Base-by-base conservation (phyloP, 306 rosid genomes). In the Cyamopsis tetragonoloba region DNA sequence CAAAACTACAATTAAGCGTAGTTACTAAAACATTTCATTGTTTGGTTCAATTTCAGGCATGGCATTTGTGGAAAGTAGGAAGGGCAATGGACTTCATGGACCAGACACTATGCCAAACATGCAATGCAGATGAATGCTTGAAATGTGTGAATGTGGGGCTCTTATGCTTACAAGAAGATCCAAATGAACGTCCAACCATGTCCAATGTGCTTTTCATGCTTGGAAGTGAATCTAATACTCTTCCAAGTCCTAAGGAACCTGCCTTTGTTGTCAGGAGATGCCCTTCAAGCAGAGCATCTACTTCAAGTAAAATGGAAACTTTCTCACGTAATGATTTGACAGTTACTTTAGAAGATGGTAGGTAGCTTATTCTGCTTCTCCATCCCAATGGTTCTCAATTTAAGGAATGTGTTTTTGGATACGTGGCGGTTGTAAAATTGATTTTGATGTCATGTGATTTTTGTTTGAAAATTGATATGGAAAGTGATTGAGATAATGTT, bases 91-190 rank as follows among this genome's bases (percentile, higher is more conserved):
- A 82, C 31, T 82, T 84, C 72, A 71, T 84, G 58, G 90, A 89
- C 31, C 53, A 77, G 41, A 81, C 87, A 61, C 56, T 88, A 7
- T 2, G 55, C 13, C 38, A 78, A 59, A 76, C 79, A 49, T 84
- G 81, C 82, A 86, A 84, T 5, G 54, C 66, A 66, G 74, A 84
- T 62, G 91, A 86, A 57, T 86, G 81, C 46, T 39, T 84, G 37
- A 81, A 83, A 76, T 86, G 88, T 70, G 44, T 82, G 39, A 82
- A 66, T 44, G 78, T 86, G 0, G 93, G 93, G 26, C 81, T 89
- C 3, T 30, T 89, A 39, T 89, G 96, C 38, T 83, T 84, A 42
- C 87, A 89, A 79, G 91, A 86, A 79, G 93, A 89, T 46, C 89
- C 93, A 31, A 65, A 53, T 56, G 92, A 86, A 28, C 88, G 88